Base-by-base conservation (phyloP, 805 yeast species). In the Ogataea nonfermentans region DNA sequence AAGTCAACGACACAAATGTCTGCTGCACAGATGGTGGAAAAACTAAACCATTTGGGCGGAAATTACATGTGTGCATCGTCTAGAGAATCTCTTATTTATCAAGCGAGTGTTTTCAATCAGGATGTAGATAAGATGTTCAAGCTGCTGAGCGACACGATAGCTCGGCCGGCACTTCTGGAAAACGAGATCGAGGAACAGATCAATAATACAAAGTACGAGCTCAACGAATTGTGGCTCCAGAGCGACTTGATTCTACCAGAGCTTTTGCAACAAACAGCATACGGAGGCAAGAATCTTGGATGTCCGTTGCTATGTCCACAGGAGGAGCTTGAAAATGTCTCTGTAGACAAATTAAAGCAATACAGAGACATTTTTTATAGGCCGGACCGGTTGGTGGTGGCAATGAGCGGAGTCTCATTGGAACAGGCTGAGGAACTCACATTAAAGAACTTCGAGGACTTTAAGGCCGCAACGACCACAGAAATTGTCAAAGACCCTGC, bases 11-110 rank as follows among this genome's bases (percentile, higher is more conserved):
- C 70, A 24, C 67, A 74, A 40, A 67, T 72, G 41, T 53, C 76
- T 2, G 90, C 87, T 2, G 65, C 71, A 29, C 74, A 82, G 36
- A 85, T 93, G 87, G 72, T 85, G 49, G 83, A 83, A 48, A 74
- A 73, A 14, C 67, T 93, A 46, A 89, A 88, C 41, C 70, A 77
- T 25, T 63, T 93, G 42, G 99, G 99, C 34, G 99, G 98, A 10
- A 91, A 89, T 61, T 89, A 84, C 63, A 90, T 87, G 79, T 85
- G 95, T 56, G 83, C 95, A 1, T 84, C 96, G 0, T 85, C 95
- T 6, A 74, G 99, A 56, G 99, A 93, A 62, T 76, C 95, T 4
- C 73, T 91, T 68, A 78, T 91, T 66, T 93, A 93, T 62, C 98
- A 93, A 63, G 95, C 97, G 1, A 82, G 95, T 3, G 95, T 89